A percentile compares a stretch with the other conserved stretches of the same genome.
Conservation (phyloP, 2,329 filamentous ascomycete genomes). For the Colletotrichum karsti region DNA sequence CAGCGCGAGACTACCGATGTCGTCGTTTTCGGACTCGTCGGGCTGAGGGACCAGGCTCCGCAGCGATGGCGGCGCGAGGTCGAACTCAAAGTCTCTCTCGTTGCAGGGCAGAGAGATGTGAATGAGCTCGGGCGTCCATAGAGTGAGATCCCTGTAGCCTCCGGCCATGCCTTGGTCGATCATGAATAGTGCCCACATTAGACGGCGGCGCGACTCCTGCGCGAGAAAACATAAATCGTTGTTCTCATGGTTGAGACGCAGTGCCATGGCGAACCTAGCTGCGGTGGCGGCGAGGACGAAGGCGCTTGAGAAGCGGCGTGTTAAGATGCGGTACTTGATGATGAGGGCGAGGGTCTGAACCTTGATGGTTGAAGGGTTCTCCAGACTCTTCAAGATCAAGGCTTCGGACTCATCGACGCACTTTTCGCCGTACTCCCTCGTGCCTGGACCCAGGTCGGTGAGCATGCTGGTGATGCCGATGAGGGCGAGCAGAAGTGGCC, state of each 20-base stretch:
- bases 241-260: slow-evolving; percentile 59
- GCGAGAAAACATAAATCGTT: slow-evolving; percentile 52
- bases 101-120: slow-evolving; percentile 58
- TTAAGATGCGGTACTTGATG: slow-evolving; percentile 56
- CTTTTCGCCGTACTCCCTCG: slow-evolving; percentile 59
- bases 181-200: slow-evolving; percentile 60
- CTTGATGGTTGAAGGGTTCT: slow-evolving; percentile 64
- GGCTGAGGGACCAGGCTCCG: slow-evolving; percentile 53
- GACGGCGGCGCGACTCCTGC: slow-evolving; percentile 51
- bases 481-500: slow-evolving; percentile 60
- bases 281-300: slow-evolving; percentile 57
- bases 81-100: slow-evolving; percentile 56
- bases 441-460: slow-evolving; percentile 61
- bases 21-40: slow-evolving; percentile 56
- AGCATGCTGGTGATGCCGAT: slow-evolving; percentile 65
- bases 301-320: slow-evolving; percentile 52
- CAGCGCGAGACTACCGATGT: slow-evolving; percentile 63
- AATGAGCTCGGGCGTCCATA: slow-evolving; percentile 53
- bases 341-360: slow-evolving; percentile 53
- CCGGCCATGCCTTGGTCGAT: slow-evolving; percentile 57
- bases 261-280: slow-evolving; percentile 56
- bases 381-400: slow-evolving; percentile 61
- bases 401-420: slow-evolving; percentile 64
- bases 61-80: slow-evolving; percentile 63
- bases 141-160: slow-evolving; percentile 54